Conservation (phyloP, 1,139 yeast genomes). For the Hansenula sp. region DNA sequence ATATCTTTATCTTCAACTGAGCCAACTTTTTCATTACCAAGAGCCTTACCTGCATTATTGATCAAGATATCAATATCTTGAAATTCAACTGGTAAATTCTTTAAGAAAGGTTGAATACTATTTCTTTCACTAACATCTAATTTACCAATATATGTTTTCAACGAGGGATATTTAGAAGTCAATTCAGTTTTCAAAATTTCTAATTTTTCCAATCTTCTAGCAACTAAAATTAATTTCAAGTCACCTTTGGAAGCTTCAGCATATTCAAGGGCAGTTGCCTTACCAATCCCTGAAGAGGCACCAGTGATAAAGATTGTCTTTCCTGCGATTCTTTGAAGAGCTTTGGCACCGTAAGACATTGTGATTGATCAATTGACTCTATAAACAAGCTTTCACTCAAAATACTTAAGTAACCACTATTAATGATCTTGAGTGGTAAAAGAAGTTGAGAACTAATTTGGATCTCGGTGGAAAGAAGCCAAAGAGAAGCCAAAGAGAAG, state of each 20-base stretch:
- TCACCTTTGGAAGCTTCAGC: constrained; percentile 64
- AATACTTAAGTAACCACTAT: too few species aligned
- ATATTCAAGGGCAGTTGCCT: constrained; percentile 72
- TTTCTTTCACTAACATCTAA: constrained; percentile 59
- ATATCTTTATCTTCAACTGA: constrained; percentile 50
- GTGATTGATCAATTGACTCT: not conserved
- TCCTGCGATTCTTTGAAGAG: constrained; percentile 37
- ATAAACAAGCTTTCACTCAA: too few species aligned
- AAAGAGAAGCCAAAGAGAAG: too few species aligned
- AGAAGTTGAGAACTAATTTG: too few species aligned
- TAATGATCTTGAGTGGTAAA: too few species aligned
- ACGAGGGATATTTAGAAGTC: constrained; percentile 40
- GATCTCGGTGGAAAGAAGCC: too few species aligned
- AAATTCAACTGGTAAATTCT: constrained; percentile 47
- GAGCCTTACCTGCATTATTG: constrained; percentile 82
- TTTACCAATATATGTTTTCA: constrained; percentile 43
- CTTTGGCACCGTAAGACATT: constrained; percentile 37
- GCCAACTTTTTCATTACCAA: constrained; percentile 66
- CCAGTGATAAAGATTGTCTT: constrained; percentile 39
- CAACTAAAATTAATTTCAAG: constrained; percentile 1
- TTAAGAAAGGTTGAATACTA: constrained; percentile 50
- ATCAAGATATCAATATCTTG: constrained; percentile 61
- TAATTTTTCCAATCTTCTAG: constrained; percentile 47
- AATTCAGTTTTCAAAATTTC: constrained; percentile 44
- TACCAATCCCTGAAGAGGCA: constrained; percentile 59